phyloP scores from a whole-genome alignment of 352 stramenopile species.

The Globisporangium heterothallicum region DNA sequence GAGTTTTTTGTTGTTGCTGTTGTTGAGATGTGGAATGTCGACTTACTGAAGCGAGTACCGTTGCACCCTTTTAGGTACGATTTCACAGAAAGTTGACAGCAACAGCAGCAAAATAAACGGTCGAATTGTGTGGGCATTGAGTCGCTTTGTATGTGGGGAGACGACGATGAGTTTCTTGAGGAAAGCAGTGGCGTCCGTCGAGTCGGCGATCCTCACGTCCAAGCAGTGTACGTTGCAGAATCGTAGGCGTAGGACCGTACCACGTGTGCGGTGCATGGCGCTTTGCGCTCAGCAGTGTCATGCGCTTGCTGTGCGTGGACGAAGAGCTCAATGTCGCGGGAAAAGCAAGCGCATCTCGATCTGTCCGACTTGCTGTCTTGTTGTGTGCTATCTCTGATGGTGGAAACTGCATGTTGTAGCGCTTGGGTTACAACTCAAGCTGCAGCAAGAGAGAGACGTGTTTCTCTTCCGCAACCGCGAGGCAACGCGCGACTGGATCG shows the following conservation, averaged over 20 bases:
- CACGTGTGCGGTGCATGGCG: too few species aligned
- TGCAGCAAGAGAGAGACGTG: slow-evolving; percentile 70
- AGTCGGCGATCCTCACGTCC: slow-evolving; percentile 72
- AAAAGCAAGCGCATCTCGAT: too few species aligned
- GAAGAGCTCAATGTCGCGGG: too few species aligned
- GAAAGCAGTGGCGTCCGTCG: slow-evolving; percentile 60
- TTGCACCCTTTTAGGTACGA: slow-evolving; percentile 8
- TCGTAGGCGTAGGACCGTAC: too few species aligned
- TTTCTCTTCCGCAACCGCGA: slow-evolving; percentile 67
- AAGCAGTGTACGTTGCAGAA: slow-evolving; percentile 75
- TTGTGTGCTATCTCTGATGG: background rate
- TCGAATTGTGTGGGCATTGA: background rate
- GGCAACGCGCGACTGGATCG: slow-evolving; percentile 50
- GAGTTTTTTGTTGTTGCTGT: too few species aligned
- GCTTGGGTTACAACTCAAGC: slow-evolving; percentile 66
- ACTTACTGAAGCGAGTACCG: too few species aligned
- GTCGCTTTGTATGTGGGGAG: too few species aligned
- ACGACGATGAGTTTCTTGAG: slow-evolving; percentile 69
- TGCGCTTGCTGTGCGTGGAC: too few species aligned
- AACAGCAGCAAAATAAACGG: background rate
- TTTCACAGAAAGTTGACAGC: too few species aligned
- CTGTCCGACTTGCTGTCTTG: background rate
- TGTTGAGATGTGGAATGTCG: too few species aligned
- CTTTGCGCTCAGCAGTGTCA: too few species aligned
- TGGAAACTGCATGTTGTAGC: too few species aligned